Conservation (phyloP, 2,329 filamentous ascomycete species). For the Davidsoniella virescens region DNA sequence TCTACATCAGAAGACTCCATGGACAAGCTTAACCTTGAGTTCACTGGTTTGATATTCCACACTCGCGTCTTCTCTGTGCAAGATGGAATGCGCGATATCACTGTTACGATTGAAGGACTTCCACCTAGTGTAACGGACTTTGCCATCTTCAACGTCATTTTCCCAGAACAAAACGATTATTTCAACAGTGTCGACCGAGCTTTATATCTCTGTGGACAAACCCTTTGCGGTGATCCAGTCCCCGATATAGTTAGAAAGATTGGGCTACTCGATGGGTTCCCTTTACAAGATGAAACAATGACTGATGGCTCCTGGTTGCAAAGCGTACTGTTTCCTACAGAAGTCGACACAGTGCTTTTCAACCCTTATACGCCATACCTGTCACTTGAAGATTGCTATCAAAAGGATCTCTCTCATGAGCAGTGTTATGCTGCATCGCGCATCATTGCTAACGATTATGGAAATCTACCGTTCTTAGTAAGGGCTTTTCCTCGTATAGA, state of each 20-base stretch:
- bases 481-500: background rate
- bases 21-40: background rate
- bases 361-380: background rate
- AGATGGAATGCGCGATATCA: no score
- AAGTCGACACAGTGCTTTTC: background rate
- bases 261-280: no score
- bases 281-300: background rate
- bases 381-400: background rate
- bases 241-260: no score
- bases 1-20: no score
- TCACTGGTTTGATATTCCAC: background rate
- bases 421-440: background rate
- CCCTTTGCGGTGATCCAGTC: no score
- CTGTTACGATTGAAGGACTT: no score
- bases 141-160: background rate
- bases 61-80: background rate
- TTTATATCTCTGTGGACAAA: no score
- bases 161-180: no score
- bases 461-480: background rate
- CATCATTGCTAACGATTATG: background rate
- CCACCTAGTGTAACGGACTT: background rate
- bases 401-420: background rate
- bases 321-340: background rate
- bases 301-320: constrained; percentile 1
- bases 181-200: no score